These are phyloP conservation scores for Solanum sitiens DNA, from an alignment of 257 asterid species.

Conservation along the genomic window DNA sequence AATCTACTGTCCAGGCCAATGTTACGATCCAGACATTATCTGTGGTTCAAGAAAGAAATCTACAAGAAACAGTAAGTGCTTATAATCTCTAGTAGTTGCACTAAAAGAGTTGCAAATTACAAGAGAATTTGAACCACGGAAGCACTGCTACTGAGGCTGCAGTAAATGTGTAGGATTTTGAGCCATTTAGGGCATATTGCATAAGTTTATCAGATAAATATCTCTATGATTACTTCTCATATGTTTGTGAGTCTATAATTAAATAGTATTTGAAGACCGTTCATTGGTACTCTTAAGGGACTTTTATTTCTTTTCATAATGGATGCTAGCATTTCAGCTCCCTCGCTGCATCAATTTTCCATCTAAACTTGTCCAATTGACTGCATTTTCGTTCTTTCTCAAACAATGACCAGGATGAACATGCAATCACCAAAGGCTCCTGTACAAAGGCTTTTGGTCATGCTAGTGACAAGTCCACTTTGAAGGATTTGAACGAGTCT, in stretches of 20 bases:
- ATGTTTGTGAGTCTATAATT: neutral
- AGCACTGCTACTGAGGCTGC: neutral
- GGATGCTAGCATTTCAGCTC: neutral
- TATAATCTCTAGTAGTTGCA: neutral
- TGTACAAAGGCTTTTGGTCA: neutral
- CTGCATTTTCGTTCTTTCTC: neutral
- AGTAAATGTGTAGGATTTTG: neutral
- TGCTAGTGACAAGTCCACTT: conserved; percentile 1
- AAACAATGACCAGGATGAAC: conserved; percentile 1
- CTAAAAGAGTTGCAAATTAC: neutral
- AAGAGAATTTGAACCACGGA: neutral
- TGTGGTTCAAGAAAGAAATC: neutral
- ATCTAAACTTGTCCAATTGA: neutral
- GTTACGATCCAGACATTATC: neutral
- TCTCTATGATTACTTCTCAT: neutral
- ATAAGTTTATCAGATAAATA: neutral
- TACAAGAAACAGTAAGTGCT: neutral
- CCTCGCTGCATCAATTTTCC: neutral
- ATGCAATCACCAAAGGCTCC: neutral
- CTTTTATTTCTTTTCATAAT: neutral
- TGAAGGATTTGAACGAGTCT: neutral
- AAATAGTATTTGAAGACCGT: neutral
- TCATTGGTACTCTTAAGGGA: neutral
- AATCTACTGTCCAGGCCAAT: neutral
- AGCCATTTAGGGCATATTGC: neutral